Conservation (phyloP, 306 rosid species). For the Vigna angularis region DNA sequence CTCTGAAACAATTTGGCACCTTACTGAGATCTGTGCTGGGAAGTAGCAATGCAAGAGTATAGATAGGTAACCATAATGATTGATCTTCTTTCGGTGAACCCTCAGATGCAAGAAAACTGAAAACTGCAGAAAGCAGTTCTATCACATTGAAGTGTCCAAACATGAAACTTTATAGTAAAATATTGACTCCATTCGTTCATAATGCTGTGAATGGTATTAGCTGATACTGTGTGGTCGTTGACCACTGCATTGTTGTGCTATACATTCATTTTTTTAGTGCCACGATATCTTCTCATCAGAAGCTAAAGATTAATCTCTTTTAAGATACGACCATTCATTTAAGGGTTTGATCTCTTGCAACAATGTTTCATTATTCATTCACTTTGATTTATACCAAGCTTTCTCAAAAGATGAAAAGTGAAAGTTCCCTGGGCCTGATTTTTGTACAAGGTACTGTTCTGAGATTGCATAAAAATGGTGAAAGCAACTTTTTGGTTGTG, state of each 20-base stretch:
- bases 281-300: too few relatives aligned
- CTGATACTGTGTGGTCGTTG: neutral
- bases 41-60: neutral
- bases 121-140: neutral
- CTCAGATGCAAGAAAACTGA: neutral
- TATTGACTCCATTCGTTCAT: neutral
- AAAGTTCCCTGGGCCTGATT: neutral
- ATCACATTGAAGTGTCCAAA: neutral
- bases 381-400: neutral
- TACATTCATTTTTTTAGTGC: neutral
- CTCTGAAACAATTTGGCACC: neutral
- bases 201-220: neutral
- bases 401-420: neutral
- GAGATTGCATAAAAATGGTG: neutral
- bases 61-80: neutral
- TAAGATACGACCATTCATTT: too few relatives aligned
- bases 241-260: neutral
- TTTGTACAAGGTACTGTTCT: neutral
- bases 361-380: too few relatives aligned
- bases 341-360: too few relatives aligned
- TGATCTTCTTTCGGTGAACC: slow-evolving; percentile 3
- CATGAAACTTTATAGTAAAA: neutral
- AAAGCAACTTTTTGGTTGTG: neutral
- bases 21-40: neutral
- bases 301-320: too few relatives aligned